Evolutionary conservation across 371 early-diverging fungal genomes (phyloP), one percentile per base, ranked within the genome.

Genomic region (Zancudomyces culisetae): DNA sequence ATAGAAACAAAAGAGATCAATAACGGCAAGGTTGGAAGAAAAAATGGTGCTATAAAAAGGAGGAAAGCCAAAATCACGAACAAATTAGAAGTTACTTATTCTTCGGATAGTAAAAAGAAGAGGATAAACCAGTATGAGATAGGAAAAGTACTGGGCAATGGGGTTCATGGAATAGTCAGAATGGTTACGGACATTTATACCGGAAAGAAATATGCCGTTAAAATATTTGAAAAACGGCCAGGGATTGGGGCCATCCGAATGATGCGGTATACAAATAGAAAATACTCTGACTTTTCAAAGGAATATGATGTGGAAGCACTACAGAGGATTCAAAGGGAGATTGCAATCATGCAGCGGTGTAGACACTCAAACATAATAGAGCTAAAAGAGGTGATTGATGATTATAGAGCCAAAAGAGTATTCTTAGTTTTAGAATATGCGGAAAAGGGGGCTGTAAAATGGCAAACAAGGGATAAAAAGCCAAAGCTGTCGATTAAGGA

Each of bases 131-230:
- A 88, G 50, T 96, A 91, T 69, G 79, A 89, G 76, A 75, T 96
- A 15, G 62, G 91, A 12, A 71, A 68, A 53, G 90, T 91, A 62
- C 71, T 96, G n/a, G 97, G 97, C 18, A 73, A 91, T 49, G 97
- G 97, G 20, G 84, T 83, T 10, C 92, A 94, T 56, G 97, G 95
- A 22, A 93, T 91, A 70, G 97, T 96, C 35, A 90, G 92, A 65
- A 70, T 93, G 26, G 83, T 82, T 29, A 70, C 76, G 23, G 87
- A 90, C 59, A 72, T 72, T 20, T 70, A 76, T n/a, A 83, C 83
- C 0, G 77, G 77, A 35, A 78, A 85, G 55, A 70, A 56, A 43
- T 68, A 61, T 26, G 68, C 66, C 27, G 65, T 68, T 42, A 70
- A 70, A 45, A 52, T 68, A 27, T 64, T 69, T 23, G 70, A 68